Evolutionary conservation across 2,329 filamentous ascomycete species (phyloP), one percentile per base, ranked within the genome.

Genomic region (Aaosphaeria arxii): DNA sequence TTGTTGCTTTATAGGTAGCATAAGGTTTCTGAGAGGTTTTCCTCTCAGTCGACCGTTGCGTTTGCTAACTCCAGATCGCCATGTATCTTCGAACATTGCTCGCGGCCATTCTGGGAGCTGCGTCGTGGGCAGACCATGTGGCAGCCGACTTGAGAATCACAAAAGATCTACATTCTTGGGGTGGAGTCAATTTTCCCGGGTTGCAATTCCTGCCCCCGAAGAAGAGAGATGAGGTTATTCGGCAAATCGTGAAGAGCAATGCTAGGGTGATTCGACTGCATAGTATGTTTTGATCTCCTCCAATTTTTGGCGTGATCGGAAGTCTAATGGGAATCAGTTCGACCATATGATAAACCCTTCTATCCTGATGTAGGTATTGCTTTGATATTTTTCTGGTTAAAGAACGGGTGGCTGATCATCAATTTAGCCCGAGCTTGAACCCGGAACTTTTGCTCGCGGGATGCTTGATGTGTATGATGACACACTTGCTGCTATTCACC

Each of bases 391-490:
- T 2, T 2, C 6, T 44, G 2, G 17, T 43, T 24, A 2, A 35
- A 39, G 35, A 28, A 7, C 11, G 2, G 2, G 2, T 2, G 5
- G 28, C 33, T 36, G n/a, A 36, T 36, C n/a, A 9, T 4, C 4
- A 57, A n/a, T 28, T 9, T 47, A 57, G 64, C 62, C 64, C 7
- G 66, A 70, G 48, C 48, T 51, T 5, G 54, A 61, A 11, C 39
- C 69, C 2, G 65, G 66, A 7, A 54, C 52, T 5, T 70, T 69
- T 40, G 64, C 69, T 46, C 60, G 57, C 33, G 54, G 55, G 1
- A 44, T 64, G 13, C 62, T 70, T 4, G 66, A 70, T 35, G 62
- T 64, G 42, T 62, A 67, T 35, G 66, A 69, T 42, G 64, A 70
- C 36, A 63, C 62, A 7, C 44, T 70, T 30, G 66, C 66, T 11